phyloP scores from a whole-genome alignment of 2,329 filamentous ascomycete species.

The Aspergillus intermedius region DNA sequence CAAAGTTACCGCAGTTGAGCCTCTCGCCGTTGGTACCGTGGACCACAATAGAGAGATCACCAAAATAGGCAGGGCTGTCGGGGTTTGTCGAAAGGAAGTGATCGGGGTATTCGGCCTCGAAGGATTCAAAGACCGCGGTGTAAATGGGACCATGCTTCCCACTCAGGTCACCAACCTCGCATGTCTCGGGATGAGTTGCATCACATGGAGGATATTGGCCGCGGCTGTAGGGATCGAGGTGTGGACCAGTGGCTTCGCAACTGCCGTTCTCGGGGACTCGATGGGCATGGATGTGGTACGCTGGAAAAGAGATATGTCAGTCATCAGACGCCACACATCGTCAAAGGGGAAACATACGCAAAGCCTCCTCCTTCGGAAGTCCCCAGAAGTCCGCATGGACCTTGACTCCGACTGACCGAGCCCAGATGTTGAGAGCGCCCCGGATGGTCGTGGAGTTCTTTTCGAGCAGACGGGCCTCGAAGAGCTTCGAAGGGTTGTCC shows the following conservation, averaged over 20 bases:
- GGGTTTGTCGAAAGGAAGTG: constrained; percentile 43
- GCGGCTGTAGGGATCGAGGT: constrained; percentile 65
- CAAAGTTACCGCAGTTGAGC: constrained; percentile 54
- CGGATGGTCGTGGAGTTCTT: constrained; percentile 50
- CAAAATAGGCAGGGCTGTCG: constrained; percentile 43
- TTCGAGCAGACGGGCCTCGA: constrained; percentile 52
- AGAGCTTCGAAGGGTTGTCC: constrained; percentile 51
- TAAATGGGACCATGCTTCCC: constrained; percentile 65
- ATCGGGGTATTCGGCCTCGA: constrained; percentile 38
- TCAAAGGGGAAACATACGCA: constrained; percentile 44
- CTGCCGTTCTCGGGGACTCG: constrained; percentile 62
- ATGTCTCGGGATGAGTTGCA: constrained; percentile 50
- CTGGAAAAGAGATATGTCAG: constrained; percentile 22
- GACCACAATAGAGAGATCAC: constrained; percentile 50
- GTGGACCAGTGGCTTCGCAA: constrained; percentile 61
- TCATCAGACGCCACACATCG: constrained; percentile 10
- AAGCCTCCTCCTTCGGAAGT: constrained; percentile 53
- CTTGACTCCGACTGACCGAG: constrained; percentile 47
- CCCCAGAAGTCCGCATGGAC: constrained; percentile 53
- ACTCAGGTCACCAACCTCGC: constrained; percentile 69
- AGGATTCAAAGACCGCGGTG: constrained; percentile 33
- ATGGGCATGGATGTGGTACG: constrained; percentile 65
- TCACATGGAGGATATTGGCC: constrained; percentile 60
- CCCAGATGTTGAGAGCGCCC: constrained; percentile 45
- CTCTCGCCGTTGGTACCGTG: constrained; percentile 48